These are phyloP conservation scores for Phanerochaete sordida DNA, from an alignment of 768 basidiomycete genomes.

Conservation along the genomic window DNA sequence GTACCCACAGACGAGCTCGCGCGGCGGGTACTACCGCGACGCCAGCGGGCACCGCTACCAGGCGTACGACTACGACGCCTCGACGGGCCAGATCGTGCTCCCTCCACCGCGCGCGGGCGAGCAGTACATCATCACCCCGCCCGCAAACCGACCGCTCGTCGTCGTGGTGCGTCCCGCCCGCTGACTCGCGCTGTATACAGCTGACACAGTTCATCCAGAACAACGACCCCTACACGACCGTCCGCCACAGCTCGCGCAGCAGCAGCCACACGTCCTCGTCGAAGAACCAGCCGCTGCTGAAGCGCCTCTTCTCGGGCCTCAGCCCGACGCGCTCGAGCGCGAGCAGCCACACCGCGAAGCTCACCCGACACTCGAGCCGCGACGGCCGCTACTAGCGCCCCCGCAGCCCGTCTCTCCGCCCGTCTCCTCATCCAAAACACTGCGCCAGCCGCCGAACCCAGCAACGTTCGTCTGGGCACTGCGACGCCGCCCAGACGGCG, in stretches of 20 bases:
- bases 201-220: not conserved
- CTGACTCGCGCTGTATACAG: not conserved
- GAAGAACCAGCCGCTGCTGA: slow-evolving; percentile 17
- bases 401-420: too few species aligned
- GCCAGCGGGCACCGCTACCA: too few species aligned
- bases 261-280: slow-evolving; percentile 8
- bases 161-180: slow-evolving; percentile 11
- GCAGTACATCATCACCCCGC: slow-evolving; percentile 25
- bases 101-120: slow-evolving; percentile 23
- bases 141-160: slow-evolving; percentile 18
- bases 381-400: not conserved
- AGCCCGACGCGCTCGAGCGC: slow-evolving; percentile 2
- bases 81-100: slow-evolving; percentile 14
- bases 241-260: not conserved
- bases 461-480: not conserved
- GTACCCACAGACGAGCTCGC: not conserved
- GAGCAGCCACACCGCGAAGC: not conserved
- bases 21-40: not conserved
- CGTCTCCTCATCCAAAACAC: too few species aligned
- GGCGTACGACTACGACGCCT: slow-evolving; percentile 1
- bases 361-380: not conserved
- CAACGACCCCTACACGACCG: not conserved
- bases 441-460: not conserved
- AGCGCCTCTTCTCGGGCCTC: slow-evolving; percentile 19
- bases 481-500: not conserved